A percentile compares a stretch with the other conserved stretches of the same genome.
These are phyloP conservation scores for Xerophyta viscosa DNA, from an alignment of 106 monocot species.

Conservation along the genomic window DNA sequence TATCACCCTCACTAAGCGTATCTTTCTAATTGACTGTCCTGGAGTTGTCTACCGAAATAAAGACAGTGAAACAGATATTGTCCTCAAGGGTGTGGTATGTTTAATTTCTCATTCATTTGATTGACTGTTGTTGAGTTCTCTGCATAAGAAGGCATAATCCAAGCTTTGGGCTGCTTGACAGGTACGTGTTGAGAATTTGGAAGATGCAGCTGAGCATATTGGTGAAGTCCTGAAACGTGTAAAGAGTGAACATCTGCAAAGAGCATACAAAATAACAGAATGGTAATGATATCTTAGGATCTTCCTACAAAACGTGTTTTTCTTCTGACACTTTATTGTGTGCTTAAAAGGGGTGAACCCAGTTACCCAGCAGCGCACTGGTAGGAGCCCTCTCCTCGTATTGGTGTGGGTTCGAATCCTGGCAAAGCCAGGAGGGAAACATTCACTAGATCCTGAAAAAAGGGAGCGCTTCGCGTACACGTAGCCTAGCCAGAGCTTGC, in stretches of 20 bases:
- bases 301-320: too few species aligned
- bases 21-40: slow-evolving; percentile 94
- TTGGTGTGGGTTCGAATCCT: too few species aligned
- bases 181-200: slow-evolving; percentile 92
- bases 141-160: neutral
- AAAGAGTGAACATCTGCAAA: slow-evolving; percentile 79
- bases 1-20: slow-evolving; percentile 83
- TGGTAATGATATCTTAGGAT: slow-evolving; percentile 67
- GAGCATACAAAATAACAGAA: slow-evolving; percentile 83
- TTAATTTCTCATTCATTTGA: neutral
- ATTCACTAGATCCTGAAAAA: too few species aligned
- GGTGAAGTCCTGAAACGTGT: slow-evolving; percentile 87
- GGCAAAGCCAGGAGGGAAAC: too few species aligned
- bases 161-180: neutral
- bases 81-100: slow-evolving; percentile 98
- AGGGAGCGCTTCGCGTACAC: too few species aligned
- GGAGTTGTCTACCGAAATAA: slow-evolving; percentile 93
- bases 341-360: too few species aligned
- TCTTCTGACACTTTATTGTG: too few species aligned
- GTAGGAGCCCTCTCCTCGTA: too few species aligned
- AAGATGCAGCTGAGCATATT: slow-evolving; percentile 89
- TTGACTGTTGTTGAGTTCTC: neutral
- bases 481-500: too few species aligned
- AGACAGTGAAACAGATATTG: slow-evolving; percentile 93
- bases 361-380: too few species aligned